A percentile compares a stretch with the other conserved stretches of the same genome.
Evolutionary conservation across 2,329 filamentous ascomycete genomes (phyloP).

Genomic region (Sclerotinia spermophila): DNA sequence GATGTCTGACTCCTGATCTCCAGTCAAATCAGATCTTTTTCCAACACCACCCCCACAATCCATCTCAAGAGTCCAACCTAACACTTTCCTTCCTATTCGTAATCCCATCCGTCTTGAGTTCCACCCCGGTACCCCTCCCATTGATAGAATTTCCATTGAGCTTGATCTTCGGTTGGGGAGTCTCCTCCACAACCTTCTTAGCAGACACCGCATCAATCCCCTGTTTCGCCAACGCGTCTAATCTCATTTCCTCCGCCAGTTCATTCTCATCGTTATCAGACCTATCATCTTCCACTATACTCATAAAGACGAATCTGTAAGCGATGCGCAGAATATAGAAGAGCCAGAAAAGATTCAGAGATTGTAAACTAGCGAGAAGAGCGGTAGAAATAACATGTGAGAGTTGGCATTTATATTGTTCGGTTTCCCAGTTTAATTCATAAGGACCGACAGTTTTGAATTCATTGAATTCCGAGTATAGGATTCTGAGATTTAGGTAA

Average conservation of each 20-base stretch:
- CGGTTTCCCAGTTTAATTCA: slow-evolving; percentile 68
- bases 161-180: slow-evolving; percentile 10
- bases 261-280: slow-evolving; percentile 61
- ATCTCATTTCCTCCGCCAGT: slow-evolving; percentile 21
- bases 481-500: slow-evolving; percentile 73
- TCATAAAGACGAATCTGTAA: slow-evolving; percentile 62
- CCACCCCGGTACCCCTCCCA: slow-evolving; percentile 16
- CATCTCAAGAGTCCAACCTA: background rate
- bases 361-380: slow-evolving; percentile 64
- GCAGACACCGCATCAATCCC: slow-evolving; percentile 13
- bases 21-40: background rate
- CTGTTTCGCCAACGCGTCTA: slow-evolving; percentile 17
- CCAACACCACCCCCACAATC: too few relatives aligned
- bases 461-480: slow-evolving; percentile 70
- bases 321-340: slow-evolving; percentile 73
- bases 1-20: background rate
- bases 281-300: slow-evolving; percentile 63
- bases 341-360: slow-evolving; percentile 77
- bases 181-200: background rate
- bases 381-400: slow-evolving; percentile 64
- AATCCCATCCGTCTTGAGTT: slow-evolving; percentile 18
- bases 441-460: slow-evolving; percentile 72
- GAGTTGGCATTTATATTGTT: slow-evolving; percentile 73
- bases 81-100: slow-evolving; percentile 23
- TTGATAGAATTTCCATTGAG: slow-evolving; percentile 21